Evolutionary conservation across 306 rosid species (phyloP).

Genomic region (Cicer bijugum): DNA sequence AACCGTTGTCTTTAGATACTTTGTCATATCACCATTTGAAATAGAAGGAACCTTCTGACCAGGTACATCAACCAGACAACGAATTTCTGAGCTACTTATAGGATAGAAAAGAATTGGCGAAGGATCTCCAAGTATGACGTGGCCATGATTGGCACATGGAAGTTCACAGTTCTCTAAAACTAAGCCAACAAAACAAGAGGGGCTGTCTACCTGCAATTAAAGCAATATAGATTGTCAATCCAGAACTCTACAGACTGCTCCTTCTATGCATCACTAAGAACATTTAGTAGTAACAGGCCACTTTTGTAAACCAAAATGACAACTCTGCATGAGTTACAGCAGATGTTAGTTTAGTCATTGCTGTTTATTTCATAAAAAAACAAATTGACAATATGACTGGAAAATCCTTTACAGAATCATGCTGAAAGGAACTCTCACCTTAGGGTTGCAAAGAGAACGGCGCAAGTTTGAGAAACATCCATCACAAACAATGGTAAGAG

Average conservation of each 20-base stretch:
- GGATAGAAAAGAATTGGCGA: slow-evolving; percentile 94
- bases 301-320: background rate
- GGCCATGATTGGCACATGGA: slow-evolving; percentile 94
- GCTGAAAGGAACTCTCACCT: slow-evolving; percentile 57
- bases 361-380: slow-evolving; percentile 19
- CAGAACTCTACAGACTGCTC: slow-evolving; percentile 23
- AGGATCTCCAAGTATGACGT: slow-evolving; percentile 91
- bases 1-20: slow-evolving; percentile 78
- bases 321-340: slow-evolving; percentile 13
- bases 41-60: slow-evolving; percentile 97
- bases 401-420: slow-evolving; percentile 17
- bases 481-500: slow-evolving; percentile 93
- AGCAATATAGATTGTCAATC: slow-evolving; percentile 31
- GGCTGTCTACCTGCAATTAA: slow-evolving; percentile 80
- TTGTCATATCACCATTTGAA: slow-evolving; percentile 91
- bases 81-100: slow-evolving; percentile 90
- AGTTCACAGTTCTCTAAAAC: slow-evolving; percentile 85
- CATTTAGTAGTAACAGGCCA: background rate
- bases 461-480: slow-evolving; percentile 99
- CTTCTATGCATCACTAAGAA: background rate
- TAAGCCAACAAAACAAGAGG: slow-evolving; percentile 93
- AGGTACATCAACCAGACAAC: slow-evolving; percentile 95
- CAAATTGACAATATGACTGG: slow-evolving; percentile 10
- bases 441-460: slow-evolving; percentile 89
- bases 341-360: background rate